Percentiles rank a stretch among this genome's conserved stretches.
phyloP scores from a whole-genome alignment of 1,284 basidiomycete genomes.

The Rhodotorula sp. region DNA sequence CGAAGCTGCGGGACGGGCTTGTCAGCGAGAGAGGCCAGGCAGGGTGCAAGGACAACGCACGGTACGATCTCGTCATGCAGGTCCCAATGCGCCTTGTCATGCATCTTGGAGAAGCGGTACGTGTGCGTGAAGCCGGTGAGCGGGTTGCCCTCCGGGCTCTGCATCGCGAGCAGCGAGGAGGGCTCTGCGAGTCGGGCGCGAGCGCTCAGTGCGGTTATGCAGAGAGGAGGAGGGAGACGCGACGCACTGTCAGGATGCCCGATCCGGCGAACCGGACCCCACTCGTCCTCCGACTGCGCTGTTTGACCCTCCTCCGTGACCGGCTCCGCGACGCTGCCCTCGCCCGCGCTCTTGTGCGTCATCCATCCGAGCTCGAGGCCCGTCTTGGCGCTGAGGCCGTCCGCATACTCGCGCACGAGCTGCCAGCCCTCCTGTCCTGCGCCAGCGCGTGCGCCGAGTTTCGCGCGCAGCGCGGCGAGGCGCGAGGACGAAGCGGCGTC shows the following conservation, averaged over 20 bases:
- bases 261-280: constrained; percentile 26
- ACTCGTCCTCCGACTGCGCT: background rate
- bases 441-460: constrained; percentile 6
- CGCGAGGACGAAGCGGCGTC: background rate
- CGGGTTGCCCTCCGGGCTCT: constrained; percentile 32
- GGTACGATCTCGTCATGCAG: constrained; percentile 45
- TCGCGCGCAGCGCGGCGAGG: constrained; percentile 2
- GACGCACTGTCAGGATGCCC: constrained; percentile 28
- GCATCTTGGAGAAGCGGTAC: constrained; percentile 48
- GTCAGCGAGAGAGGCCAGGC: too few species aligned
- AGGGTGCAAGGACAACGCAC: constrained; percentile 11
- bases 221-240: too few species aligned
- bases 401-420: constrained; percentile 20
- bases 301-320: background rate
- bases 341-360: background rate
- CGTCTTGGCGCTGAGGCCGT: constrained; percentile 23
- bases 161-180: constrained; percentile 6
- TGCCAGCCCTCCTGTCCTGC: constrained; percentile 18
- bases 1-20: constrained; percentile 18
- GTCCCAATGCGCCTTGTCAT: constrained; percentile 43
- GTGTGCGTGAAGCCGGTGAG: constrained; percentile 43
- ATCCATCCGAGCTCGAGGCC: constrained; percentile 33
- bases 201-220: background rate
- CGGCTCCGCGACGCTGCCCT: background rate
- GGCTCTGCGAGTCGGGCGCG: background rate